phyloP scores from a whole-genome alignment of 1,139 yeast genomes.

The Eremothecium sinecaudum region DNA sequence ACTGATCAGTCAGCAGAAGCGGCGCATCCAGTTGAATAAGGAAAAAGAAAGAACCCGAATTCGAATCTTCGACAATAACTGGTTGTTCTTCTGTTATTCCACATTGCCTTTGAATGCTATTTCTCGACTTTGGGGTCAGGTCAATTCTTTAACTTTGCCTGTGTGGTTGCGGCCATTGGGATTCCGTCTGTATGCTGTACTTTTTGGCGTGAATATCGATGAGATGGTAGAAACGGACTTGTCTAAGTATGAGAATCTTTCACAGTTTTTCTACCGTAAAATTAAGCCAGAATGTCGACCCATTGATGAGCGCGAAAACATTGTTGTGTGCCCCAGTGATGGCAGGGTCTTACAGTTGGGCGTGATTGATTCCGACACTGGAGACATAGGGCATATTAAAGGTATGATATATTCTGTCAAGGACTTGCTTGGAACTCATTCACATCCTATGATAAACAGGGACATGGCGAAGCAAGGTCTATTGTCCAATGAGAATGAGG shows the following conservation, averaged over 20 bases:
- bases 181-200: constrained; percentile 61
- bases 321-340: constrained; percentile 83
- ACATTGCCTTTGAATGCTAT: constrained; percentile 86
- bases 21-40: constrained; percentile 17
- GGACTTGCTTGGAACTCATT: constrained; percentile 67
- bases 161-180: constrained; percentile 83
- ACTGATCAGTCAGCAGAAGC: constrained; percentile 19
- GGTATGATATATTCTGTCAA: constrained; percentile 91
- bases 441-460: constrained; percentile 25
- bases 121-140: constrained; percentile 89
- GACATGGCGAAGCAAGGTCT: constrained; percentile 25
- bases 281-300: constrained; percentile 78
- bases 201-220: constrained; percentile 82
- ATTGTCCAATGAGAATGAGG: constrained; percentile 24
- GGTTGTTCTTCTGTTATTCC: constrained; percentile 84
- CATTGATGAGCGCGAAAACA: constrained; percentile 47
- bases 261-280: constrained; percentile 85
- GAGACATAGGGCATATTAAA: constrained; percentile 92
- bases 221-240: constrained; percentile 85
- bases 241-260: constrained; percentile 61
- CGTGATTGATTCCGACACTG: constrained; percentile 52
- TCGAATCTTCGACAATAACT: constrained; percentile 43
- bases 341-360: constrained; percentile 87
- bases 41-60: constrained; percentile 34
- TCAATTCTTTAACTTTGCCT: constrained; percentile 77